Evolutionary conservation across 805 yeast genomes (phyloP).

Genomic region (Blastobotrys terrestris): DNA sequence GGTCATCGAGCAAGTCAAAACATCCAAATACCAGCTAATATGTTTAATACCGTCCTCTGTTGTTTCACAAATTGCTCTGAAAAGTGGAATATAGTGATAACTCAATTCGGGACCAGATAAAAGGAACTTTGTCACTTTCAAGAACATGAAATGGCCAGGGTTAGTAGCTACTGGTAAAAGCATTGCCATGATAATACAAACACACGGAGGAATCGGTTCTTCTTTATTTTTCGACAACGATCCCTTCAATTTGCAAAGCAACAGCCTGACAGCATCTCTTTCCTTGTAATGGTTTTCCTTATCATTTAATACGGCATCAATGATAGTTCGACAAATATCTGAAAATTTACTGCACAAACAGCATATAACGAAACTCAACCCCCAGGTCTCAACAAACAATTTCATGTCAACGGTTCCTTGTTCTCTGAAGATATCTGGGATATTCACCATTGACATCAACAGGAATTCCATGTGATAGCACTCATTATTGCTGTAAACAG

Average conservation of each 20-base stretch:
- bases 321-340: slow-evolving; percentile 1
- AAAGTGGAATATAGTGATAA: slow-evolving; percentile 41
- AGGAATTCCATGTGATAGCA: slow-evolving; percentile 65
- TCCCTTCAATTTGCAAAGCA: slow-evolving; percentile 25
- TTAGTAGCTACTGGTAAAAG: slow-evolving; percentile 52
- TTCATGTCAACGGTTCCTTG: slow-evolving; percentile 44
- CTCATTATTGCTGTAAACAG: neutral
- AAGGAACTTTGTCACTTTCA: slow-evolving; percentile 61
- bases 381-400: slow-evolving; percentile 48
- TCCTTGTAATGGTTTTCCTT: slow-evolving; percentile 44
- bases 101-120: slow-evolving; percentile 46
- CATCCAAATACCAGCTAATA: slow-evolving; percentile 57
- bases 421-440: slow-evolving; percentile 32
- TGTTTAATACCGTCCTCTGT: slow-evolving; percentile 35
- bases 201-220: slow-evolving; percentile 36
- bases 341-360: slow-evolving; percentile 9
- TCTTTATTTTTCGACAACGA: slow-evolving; percentile 6
- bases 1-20: slow-evolving; percentile 43
- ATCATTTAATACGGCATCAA: slow-evolving; percentile 5
- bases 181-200: slow-evolving; percentile 51
- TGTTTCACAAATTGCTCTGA: slow-evolving; percentile 12
- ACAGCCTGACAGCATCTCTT: slow-evolving; percentile 40
- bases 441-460: slow-evolving; percentile 53
- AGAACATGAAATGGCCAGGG: slow-evolving; percentile 73
- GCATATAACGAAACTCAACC: slow-evolving; percentile 45